Evolutionary conservation across 2,329 filamentous ascomycete genomes (phyloP).

Genomic region (Alternaria metachromatica): DNA sequence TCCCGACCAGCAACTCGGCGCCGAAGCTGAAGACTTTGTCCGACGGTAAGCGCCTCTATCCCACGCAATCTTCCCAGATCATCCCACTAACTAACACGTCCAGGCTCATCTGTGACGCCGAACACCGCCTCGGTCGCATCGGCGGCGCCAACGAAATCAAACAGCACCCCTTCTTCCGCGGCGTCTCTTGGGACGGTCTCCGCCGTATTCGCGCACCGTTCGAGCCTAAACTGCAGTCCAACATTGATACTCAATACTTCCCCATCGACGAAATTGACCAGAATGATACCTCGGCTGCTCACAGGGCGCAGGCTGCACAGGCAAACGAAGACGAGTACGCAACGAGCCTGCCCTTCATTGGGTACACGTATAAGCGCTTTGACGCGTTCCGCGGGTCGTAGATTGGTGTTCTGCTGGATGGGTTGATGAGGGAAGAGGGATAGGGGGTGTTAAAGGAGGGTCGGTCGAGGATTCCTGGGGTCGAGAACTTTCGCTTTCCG

Average conservation of each 20-base stretch:
- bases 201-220: conserved; percentile 94
- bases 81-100: conserved; percentile 19
- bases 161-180: conserved; percentile 92
- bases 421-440: neutral
- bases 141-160: conserved; percentile 92
- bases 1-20: conserved; percentile 87
- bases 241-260: conserved; percentile 98
- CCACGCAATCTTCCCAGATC: neutral
- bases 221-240: conserved; percentile 89
- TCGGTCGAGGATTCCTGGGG: neutral
- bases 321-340: conserved; percentile 78
- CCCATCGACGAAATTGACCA: conserved; percentile 98
- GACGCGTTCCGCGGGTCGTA: conserved; percentile 64
- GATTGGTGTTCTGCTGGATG: neutral
- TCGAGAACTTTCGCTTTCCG: neutral
- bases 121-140: conserved; percentile 84
- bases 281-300: conserved; percentile 86
- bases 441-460: neutral
- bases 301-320: conserved; percentile 81
- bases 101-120: conserved; percentile 91
- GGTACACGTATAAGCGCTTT: conserved; percentile 98
- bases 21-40: conserved; percentile 90
- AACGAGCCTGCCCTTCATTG: conserved; percentile 94
- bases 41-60: conserved; percentile 69
- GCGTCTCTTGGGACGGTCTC: conserved; percentile 92